Evolutionary conservation across 768 basidiomycete genomes (phyloP).

Genomic region (Agaricus subrufescens): DNA sequence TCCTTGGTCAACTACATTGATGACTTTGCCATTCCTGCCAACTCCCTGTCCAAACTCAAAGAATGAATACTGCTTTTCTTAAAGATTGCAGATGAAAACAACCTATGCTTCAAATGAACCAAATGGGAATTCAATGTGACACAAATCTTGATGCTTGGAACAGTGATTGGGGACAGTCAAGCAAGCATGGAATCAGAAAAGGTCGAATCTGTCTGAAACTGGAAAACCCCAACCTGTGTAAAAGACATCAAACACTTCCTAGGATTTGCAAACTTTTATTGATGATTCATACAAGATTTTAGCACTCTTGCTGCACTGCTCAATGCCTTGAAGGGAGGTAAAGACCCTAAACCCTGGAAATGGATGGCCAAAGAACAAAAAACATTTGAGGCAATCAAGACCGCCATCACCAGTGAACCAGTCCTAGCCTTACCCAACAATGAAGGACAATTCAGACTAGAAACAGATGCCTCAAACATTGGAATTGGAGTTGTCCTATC

Average conservation of each 20-base stretch:
- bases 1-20: neutral
- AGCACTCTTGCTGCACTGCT: constrained; percentile 1
- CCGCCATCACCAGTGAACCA: neutral
- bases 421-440: neutral
- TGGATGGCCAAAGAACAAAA: neutral
- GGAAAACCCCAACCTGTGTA: too few species aligned
- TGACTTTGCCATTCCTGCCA: neutral
- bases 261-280: constrained; percentile 11
- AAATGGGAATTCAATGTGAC: constrained; percentile 1
- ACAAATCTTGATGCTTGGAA: too few species aligned
- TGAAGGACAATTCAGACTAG: neutral
- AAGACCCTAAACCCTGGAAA: neutral
- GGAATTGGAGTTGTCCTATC: too few species aligned
- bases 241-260: constrained; percentile 4
- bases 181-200: too few species aligned
- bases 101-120: constrained; percentile 18
- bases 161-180: too few species aligned
- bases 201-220: too few species aligned
- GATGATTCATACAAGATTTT: constrained; percentile 1
- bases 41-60: too few species aligned
- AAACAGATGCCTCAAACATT: too few species aligned
- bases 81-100: neutral
- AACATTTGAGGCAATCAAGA: neutral
- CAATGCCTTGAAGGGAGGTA: neutral
- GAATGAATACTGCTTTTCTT: too few species aligned